Evolutionary conservation across 257 asterid genomes (phyloP).

Genomic region (Forsythia viridissima): DNA sequence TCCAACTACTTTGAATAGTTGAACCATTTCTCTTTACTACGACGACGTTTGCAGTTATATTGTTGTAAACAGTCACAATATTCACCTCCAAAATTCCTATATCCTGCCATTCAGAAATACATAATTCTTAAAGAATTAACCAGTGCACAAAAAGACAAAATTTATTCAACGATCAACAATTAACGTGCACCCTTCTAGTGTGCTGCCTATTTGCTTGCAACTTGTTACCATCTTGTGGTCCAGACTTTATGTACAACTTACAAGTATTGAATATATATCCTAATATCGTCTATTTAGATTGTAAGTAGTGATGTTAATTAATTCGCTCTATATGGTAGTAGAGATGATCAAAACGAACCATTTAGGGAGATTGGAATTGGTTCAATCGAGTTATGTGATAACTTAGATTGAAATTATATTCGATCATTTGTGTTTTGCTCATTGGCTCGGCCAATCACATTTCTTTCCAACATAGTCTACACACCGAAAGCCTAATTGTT

Average conservation of each 20-base stretch:
- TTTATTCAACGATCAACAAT: background rate
- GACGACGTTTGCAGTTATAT: background rate
- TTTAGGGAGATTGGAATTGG: too few relatives aligned
- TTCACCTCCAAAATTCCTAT: background rate
- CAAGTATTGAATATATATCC: background rate
- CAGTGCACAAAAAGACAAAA: background rate
- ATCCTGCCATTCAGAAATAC: background rate
- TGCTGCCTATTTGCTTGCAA: background rate
- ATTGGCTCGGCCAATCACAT: too few relatives aligned
- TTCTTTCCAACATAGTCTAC: too few relatives aligned
- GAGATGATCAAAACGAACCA: too few relatives aligned
- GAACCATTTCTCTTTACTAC: background rate
- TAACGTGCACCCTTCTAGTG: background rate
- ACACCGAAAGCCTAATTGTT: too few relatives aligned
- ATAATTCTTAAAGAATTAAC: background rate
- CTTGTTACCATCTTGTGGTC: background rate
- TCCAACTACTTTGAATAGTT: background rate
- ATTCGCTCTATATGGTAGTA: too few relatives aligned
- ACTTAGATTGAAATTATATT: too few relatives aligned
- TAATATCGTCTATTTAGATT: background rate
- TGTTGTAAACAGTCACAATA: background rate
- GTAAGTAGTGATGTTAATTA: background rate
- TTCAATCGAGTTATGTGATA: too few relatives aligned
- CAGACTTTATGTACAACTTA: too few relatives aligned
- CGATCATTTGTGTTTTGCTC: too few relatives aligned